These are phyloP conservation scores for Septoria linicola DNA, from an alignment of 2,329 filamentous ascomycete species.

Conservation along the genomic window DNA sequence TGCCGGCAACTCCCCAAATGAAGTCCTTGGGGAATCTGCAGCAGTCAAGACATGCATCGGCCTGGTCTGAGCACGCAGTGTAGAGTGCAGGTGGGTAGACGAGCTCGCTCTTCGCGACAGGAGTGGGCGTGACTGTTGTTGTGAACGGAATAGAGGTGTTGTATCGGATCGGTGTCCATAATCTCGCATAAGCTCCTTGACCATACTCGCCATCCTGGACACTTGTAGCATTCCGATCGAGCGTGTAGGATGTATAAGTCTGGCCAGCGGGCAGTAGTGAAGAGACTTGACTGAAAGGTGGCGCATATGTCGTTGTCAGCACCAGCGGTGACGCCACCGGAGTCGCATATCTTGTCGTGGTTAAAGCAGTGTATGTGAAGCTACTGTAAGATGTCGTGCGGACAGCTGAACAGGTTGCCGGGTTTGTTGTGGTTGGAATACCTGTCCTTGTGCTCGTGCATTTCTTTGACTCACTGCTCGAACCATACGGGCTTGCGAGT, in stretches of 20 bases:
- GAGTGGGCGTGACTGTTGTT: constrained; percentile 37
- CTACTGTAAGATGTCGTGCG: constrained; percentile 18
- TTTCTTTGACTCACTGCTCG: too few relatives aligned
- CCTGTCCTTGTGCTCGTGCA: background rate
- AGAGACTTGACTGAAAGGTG: constrained; percentile 22
- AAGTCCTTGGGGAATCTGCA: constrained; percentile 37
- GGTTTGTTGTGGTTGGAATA: constrained; percentile 1
- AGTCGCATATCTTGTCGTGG: constrained; percentile 27
- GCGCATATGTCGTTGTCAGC: constrained; percentile 24
- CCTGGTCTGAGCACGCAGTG: constrained; percentile 33
- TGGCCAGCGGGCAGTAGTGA: constrained; percentile 22
- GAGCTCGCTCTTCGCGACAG: constrained; percentile 38
- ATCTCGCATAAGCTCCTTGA: constrained; percentile 26
- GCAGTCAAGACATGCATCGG: constrained; percentile 34
- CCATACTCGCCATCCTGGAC: constrained; percentile 28
- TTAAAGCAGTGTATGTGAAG: constrained; percentile 26
- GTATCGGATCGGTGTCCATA: constrained; percentile 25
- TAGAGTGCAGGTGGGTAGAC: constrained; percentile 38
- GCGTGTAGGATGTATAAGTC: constrained; percentile 25
- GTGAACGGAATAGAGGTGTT: constrained; percentile 31
- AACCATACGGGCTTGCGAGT: too few relatives aligned
- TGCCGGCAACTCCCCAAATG: constrained; percentile 37
- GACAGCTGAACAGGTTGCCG: constrained; percentile 25
- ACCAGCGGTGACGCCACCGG: constrained; percentile 22
- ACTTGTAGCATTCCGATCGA: constrained; percentile 20